Conservation (phyloP, 2,329 filamentous ascomycete genomes). For the Aspergillus sclerotialis region DNA sequence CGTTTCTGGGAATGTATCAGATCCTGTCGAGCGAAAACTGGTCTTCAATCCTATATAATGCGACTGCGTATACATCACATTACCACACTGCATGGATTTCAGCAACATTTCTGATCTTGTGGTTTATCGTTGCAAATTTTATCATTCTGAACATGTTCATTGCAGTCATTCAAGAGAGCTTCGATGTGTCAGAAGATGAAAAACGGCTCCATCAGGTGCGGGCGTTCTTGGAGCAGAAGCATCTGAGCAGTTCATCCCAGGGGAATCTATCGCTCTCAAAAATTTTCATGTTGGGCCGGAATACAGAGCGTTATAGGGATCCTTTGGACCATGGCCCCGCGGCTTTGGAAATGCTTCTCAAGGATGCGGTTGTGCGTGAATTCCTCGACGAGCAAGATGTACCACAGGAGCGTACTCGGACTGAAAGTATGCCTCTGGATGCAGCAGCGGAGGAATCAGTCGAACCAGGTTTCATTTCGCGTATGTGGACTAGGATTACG, state of each 20-base stretch:
- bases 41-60: slow-evolving; percentile 79
- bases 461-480: slow-evolving; percentile 54
- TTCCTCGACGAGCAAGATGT: slow-evolving; percentile 72
- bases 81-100: slow-evolving; percentile 84
- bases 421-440: slow-evolving; percentile 22
- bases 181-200: slow-evolving; percentile 96
- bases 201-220: slow-evolving; percentile 95
- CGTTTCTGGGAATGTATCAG: slow-evolving; percentile 97
- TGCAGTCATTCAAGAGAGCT: slow-evolving; percentile 99
- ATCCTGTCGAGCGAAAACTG: slow-evolving; percentile 94
- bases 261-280: slow-evolving; percentile 60
- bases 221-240: slow-evolving; percentile 85
- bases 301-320: slow-evolving; percentile 60
- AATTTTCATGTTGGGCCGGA: slow-evolving; percentile 56
- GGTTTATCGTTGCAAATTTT: slow-evolving; percentile 93
- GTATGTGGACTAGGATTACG: slow-evolving; percentile 55
- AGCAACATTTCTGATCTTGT: slow-evolving; percentile 81
- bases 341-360: slow-evolving; percentile 91
- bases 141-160: slow-evolving; percentile 99
- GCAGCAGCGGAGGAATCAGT: slow-evolving; percentile 35
- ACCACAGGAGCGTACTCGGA: slow-evolving; percentile 18
- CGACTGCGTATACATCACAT: slow-evolving; percentile 60
- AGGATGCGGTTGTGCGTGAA: slow-evolving; percentile 89
- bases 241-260: slow-evolving; percentile 61
- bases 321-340: slow-evolving; percentile 87